Evolutionary conservation across 345 rosid genomes (phyloP).

Genomic region (Brassica napus): Da-Ae NC_063449.1:26056001-26056500

Average conservation of each 20-base stretch:
- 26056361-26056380: constrained; percentile 35
- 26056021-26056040: too few species aligned
- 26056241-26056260: constrained; percentile 40
- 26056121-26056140: constrained; percentile 20
- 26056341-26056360: constrained; percentile 40
- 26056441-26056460: constrained; percentile 29
- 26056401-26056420: constrained; percentile 29
- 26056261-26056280: constrained; percentile 36
- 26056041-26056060: background rate
- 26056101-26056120: constrained; percentile 29
- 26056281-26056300: constrained; percentile 30
- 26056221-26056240: constrained; percentile 38
- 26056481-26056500: background rate
- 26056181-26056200: constrained; percentile 1
- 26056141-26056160: background rate
- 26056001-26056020: too few species aligned
- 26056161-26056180: background rate
- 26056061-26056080: constrained; percentile 14
- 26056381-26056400: constrained; percentile 37
- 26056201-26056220: constrained; percentile 35
- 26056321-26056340: constrained; percentile 39
- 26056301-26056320: constrained; percentile 33
- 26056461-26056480: constrained; percentile 15
- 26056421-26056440: constrained; percentile 10
- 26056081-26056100: constrained; percentile 20